Evolutionary conservation across 768 basidiomycete species (phyloP), one percentile per base, ranked within the genome.

Genomic region (Rhodosporidiobolus odoratus): DNA sequence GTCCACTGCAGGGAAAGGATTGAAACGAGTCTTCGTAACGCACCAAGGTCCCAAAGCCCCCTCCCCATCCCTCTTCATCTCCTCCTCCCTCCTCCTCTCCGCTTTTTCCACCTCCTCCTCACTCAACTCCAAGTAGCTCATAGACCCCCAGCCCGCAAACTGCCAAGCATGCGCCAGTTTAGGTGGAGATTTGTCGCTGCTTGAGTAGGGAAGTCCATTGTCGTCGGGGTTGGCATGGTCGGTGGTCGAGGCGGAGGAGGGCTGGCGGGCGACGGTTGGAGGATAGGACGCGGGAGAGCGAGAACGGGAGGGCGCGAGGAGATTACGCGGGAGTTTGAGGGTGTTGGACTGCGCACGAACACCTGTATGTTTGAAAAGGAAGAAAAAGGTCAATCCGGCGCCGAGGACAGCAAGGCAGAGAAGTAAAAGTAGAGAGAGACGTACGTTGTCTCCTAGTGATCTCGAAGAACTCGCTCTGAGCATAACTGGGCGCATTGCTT

Each of bases 121-220:
- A 1, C 80, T 78, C 17, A 89, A 81, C 27, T 81, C 81, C 2
- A 88, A 73, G 66, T 82, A 80, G 10, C 79, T 78, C 25, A 85
- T 76, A 9, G 84, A 83, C 3, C 87, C 88, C 87, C 88, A 88
- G 6, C 88, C 88, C 1, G 88, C 85, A 73, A 89, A 90, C 74
- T 88, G 87, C 69, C 88, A 88, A 47, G 85, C 83, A 75, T 85
- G 84, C 21, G 84, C 79, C 45, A 89, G 83, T 71, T 87, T 83
- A 34, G 86, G 77, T 9, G 59, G 66, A 17, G 53, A 48, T n/a
- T 53, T 53, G 48, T 34, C 48, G 48, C 21, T 37, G 34, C 7
- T 5, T 4, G 61, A 8, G 23, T 25, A 3, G 43, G 41, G 27
- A 8, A 25, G 43, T 17, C 16, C 30, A 45, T 43, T 40, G 19